Evolutionary conservation across 768 basidiomycete species (phyloP).

Genomic region (Rhizopogon roseolus): DNA sequence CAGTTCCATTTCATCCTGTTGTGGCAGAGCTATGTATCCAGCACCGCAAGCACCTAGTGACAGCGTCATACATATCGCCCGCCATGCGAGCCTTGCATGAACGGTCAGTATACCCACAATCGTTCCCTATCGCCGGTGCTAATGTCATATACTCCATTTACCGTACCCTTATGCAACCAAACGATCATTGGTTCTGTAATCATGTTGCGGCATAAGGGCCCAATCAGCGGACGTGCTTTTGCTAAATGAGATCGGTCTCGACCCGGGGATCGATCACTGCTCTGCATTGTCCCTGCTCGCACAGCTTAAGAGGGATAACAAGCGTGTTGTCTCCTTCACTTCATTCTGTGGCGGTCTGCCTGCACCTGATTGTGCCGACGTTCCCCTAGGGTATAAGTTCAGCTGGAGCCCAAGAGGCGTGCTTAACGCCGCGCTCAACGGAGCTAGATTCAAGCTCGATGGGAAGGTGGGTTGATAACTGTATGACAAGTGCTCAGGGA

Average conservation of each 20-base stretch:
- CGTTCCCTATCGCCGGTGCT: neutral
- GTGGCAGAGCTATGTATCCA: slow-evolving; percentile 73
- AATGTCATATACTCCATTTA: neutral
- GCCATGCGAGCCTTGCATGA: slow-evolving; percentile 66
- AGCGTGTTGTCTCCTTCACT: slow-evolving; percentile 64
- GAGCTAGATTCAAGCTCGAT: slow-evolving; percentile 59
- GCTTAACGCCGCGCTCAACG: slow-evolving; percentile 71
- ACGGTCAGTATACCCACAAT: slow-evolving; percentile 38
- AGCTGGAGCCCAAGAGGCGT: slow-evolving; percentile 93
- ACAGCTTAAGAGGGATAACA: slow-evolving; percentile 44
- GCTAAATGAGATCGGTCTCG: slow-evolving; percentile 86
- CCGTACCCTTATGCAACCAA: neutral
- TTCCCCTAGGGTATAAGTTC: slow-evolving; percentile 87
- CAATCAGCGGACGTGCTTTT: slow-evolving; percentile 59
- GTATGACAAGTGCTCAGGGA: neutral
- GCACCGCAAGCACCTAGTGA: slow-evolving; percentile 72
- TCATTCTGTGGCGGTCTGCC: slow-evolving; percentile 95
- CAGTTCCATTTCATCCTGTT: slow-evolving; percentile 64
- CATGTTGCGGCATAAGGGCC: slow-evolving; percentile 40
- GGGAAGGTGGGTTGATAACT: slow-evolving; percentile 40
- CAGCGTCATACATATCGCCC: slow-evolving; percentile 85
- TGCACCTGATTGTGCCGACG: slow-evolving; percentile 55
- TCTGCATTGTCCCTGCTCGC: slow-evolving; percentile 72
- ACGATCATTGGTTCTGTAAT: neutral
- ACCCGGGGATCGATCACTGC: slow-evolving; percentile 88